These are phyloP conservation scores for Teunomyces barrocoloradensis DNA, from an alignment of 805 yeast genomes.

Conservation along the genomic window DNA sequence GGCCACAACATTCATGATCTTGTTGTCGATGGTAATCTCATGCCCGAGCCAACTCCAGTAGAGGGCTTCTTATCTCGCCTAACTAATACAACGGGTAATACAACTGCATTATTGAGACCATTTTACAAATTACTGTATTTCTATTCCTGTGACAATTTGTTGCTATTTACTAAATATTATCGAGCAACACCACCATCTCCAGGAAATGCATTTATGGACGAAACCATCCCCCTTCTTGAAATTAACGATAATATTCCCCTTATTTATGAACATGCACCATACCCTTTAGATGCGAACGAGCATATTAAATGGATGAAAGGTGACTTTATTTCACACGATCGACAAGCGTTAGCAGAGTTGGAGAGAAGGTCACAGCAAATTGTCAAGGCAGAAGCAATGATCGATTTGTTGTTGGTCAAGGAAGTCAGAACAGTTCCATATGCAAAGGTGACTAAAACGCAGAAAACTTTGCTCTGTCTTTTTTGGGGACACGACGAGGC, in stretches of 20 bases:
- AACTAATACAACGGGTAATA: conserved; percentile 48
- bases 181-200: conserved; percentile 65
- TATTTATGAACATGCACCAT: conserved; percentile 53
- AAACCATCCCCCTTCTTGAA: conserved; percentile 3
- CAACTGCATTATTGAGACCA: conserved; percentile 34
- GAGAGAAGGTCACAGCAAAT: conserved; percentile 59
- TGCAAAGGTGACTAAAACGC: conserved; percentile 19
- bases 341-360: conserved; percentile 59
- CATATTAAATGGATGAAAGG: conserved; percentile 63
- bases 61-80: conserved; percentile 77
- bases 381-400: conserved; percentile 54
- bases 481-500: conserved; percentile 27
- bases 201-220: conserved; percentile 15
- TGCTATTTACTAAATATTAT: conserved; percentile 55
- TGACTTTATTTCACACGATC: conserved; percentile 50
- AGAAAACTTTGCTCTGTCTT: conserved; percentile 23
- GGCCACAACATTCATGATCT: conserved; percentile 36
- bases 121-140: conserved; percentile 60
- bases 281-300: conserved; percentile 43
- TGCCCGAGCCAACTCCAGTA: conserved; percentile 63
- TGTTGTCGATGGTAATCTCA: conserved; percentile 2
- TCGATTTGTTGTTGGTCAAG: conserved; percentile 56
- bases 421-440: conserved; percentile 34
- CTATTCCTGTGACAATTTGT: conserved; percentile 56
- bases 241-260: conserved; percentile 23